Conservation (phyloP, 176 grass and related monocot species). For the Musa acuminata region DNA sequence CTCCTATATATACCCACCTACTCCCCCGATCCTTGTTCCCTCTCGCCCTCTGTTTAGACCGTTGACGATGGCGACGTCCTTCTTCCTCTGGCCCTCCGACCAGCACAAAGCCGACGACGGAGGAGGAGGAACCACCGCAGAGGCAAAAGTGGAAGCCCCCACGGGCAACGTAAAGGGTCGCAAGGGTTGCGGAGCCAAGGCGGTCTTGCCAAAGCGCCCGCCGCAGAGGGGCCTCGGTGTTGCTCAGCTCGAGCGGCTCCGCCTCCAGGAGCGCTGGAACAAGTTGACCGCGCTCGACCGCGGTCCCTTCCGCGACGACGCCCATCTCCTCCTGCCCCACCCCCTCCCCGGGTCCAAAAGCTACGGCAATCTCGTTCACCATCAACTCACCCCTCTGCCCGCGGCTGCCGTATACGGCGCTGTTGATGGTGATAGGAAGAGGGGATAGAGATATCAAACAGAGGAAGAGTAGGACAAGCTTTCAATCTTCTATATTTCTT, state of each 20-base stretch:
- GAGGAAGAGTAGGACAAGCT: too few species aligned
- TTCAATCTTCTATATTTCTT: too few species aligned
- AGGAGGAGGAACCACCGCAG: not conserved
- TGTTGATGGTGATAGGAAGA: too few species aligned
- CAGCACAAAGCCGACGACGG: not conserved
- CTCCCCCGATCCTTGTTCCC: not conserved
- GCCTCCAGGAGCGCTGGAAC: conserved; percentile 36
- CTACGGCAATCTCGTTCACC: too few species aligned
- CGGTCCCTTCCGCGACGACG: not conserved
- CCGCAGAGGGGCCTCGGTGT: conserved; percentile 71
- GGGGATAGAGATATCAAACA: too few species aligned
- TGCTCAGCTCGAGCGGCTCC: conserved; percentile 65
- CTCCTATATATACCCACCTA: not conserved
- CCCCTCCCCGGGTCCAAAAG: too few species aligned
- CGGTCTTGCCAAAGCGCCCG: conserved; percentile 22
- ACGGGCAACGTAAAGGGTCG: conserved; percentile 14
- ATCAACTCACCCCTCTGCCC: conserved; percentile 8
- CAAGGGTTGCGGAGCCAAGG: not conserved
- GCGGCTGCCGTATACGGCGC: conserved; percentile 15
- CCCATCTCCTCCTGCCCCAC: conserved; percentile 10
- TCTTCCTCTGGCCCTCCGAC: conserved; percentile 24
- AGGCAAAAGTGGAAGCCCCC: not conserved
- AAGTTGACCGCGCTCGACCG: conserved; percentile 9
- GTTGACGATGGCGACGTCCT: conserved; percentile 9
- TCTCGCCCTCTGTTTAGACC: too few species aligned